Evolutionary conservation across 2,329 filamentous ascomycete species (phyloP), one percentile per base, ranked within the genome.

Genomic region (Xylariaceae sp.): DNA sequence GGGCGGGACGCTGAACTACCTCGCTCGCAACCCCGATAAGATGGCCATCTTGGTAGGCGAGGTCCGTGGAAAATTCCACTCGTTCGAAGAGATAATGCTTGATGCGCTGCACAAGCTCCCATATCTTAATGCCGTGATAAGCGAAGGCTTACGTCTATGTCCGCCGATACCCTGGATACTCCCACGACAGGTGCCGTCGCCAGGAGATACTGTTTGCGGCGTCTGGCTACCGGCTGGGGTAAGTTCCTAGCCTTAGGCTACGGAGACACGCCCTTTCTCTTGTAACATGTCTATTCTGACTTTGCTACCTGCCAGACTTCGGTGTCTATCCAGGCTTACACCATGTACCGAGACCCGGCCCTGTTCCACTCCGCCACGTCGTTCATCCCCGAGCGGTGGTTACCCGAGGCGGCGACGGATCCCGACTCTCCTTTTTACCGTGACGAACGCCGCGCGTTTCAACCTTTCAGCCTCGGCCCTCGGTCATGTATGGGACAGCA

Each of bases 241-340:
- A 34, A 17, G 36, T 27, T 12, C 13, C n/a, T 5, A 5, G 8
- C 8, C 7, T 28, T 9, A n/a, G n/a, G n/a, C n/a, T n/a, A n/a
- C n/a, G n/a, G n/a, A n/a, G n/a, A n/a, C n/a, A n/a, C n/a, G 9
- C 38, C 21, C 21, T 24, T 24, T 24, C 21, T 11, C 21, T 24
- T 24, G 6, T 11, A 8, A 28, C 9, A 7, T 38, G 6, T 24
- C 9, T 6, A 13, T 9, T 19, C 19, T 29, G 26, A 19, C 36
- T 29, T 7, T 38, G 15, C 12, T 11, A 2, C 26, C 14, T 12
- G 1, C 18, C 38, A 52, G 48, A 54, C 46, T n/a, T 26, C 31
- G 5, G 50, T 54, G 12, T 54, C 48, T 3, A 51, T 54, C n/a
- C 51, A 54, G 40, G 42, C 36, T 1, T 52, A 52, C 17, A 48